These are phyloP conservation scores for Neoboletus magnificus DNA, from an alignment of 768 basidiomycete species.

Conservation along the genomic window DNA sequence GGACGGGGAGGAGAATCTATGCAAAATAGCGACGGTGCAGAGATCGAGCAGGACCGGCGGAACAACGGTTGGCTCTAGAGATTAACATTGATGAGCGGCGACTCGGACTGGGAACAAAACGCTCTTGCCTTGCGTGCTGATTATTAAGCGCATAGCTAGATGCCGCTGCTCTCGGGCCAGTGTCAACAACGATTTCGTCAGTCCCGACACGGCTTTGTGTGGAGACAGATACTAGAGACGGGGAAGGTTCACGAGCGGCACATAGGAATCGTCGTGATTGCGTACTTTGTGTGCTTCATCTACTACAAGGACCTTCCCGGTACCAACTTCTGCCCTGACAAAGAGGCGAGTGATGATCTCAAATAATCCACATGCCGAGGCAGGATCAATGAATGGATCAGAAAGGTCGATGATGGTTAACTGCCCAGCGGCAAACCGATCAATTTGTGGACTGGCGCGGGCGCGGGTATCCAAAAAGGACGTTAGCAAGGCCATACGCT, in stretches of 20 bases:
- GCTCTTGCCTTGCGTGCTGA: constrained; percentile 65
- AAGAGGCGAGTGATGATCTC: constrained; percentile 68
- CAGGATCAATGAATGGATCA: constrained; percentile 68
- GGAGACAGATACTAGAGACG: constrained; percentile 55
- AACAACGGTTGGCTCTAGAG: constrained; percentile 66
- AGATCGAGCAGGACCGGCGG: constrained; percentile 66
- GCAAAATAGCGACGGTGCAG: constrained; percentile 61
- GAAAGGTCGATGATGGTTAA: constrained; percentile 70
- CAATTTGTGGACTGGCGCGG: constrained; percentile 1
- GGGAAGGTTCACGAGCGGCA: not conserved
- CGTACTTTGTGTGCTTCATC: constrained; percentile 74
- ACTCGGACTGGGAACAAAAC: not conserved
- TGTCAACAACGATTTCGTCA: constrained; percentile 56
- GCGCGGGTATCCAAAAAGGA: constrained; percentile 47
- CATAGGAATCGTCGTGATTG: not conserved
- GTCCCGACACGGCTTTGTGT: constrained; percentile 42
- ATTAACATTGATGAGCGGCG: not conserved
- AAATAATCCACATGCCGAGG: constrained; percentile 65
- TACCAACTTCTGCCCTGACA: constrained; percentile 53
- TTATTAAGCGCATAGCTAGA: constrained; percentile 66
- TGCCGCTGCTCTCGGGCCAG: constrained; percentile 70
- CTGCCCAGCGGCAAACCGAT: constrained; percentile 53
- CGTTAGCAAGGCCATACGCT: constrained; percentile 58
- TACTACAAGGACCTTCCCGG: constrained; percentile 67
- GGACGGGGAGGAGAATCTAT: constrained; percentile 70